These are phyloP conservation scores for Ganoderma leucocontextum DNA, from an alignment of 1,284 basidiomycete genomes.

Conservation along the genomic window DNA sequence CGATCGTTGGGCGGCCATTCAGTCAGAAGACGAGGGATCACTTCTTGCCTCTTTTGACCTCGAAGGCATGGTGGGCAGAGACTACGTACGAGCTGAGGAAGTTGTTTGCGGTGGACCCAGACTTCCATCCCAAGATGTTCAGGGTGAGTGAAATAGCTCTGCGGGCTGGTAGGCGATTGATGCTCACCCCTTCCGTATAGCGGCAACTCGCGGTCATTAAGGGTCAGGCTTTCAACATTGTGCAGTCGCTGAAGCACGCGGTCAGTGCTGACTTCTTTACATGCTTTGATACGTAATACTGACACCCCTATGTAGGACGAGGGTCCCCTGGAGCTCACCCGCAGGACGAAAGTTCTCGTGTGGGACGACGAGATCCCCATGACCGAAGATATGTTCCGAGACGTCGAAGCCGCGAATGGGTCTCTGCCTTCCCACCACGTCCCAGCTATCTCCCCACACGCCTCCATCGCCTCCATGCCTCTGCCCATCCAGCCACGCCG, in stretches of 20 bases:
- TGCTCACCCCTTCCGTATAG: slow-evolving; percentile 45
- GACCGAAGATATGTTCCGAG: slow-evolving; percentile 58
- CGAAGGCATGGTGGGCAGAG: slow-evolving; percentile 90
- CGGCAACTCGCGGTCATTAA: slow-evolving; percentile 91
- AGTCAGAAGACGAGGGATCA: slow-evolving; percentile 83
- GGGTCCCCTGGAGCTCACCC: slow-evolving; percentile 85
- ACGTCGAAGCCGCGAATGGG: slow-evolving; percentile 2
- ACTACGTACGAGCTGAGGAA: slow-evolving; percentile 82
- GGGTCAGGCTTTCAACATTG: slow-evolving; percentile 91
- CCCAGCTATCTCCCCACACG: slow-evolving; percentile 55
- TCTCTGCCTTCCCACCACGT: slow-evolving; percentile 36
- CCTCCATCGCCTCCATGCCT: slow-evolving; percentile 69
- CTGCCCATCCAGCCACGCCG: slow-evolving; percentile 47
- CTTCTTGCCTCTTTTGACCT: slow-evolving; percentile 84
- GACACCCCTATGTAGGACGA: slow-evolving; percentile 56
- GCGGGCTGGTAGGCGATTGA: background rate
- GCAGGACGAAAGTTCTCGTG: slow-evolving; percentile 79
- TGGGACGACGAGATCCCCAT: slow-evolving; percentile 88
- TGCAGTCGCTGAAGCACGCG: slow-evolving; percentile 79
- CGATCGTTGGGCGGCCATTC: slow-evolving; percentile 86
- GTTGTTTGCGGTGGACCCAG: slow-evolving; percentile 83
- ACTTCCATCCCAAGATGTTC: slow-evolving; percentile 90
- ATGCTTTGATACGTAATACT: slow-evolving; percentile 23
- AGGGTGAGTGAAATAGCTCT: slow-evolving; percentile 52
- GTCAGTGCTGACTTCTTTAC: slow-evolving; percentile 54